Evolutionary conservation across 768 basidiomycete species (phyloP).

Genomic region (Auricularia auricula-judae): DNA sequence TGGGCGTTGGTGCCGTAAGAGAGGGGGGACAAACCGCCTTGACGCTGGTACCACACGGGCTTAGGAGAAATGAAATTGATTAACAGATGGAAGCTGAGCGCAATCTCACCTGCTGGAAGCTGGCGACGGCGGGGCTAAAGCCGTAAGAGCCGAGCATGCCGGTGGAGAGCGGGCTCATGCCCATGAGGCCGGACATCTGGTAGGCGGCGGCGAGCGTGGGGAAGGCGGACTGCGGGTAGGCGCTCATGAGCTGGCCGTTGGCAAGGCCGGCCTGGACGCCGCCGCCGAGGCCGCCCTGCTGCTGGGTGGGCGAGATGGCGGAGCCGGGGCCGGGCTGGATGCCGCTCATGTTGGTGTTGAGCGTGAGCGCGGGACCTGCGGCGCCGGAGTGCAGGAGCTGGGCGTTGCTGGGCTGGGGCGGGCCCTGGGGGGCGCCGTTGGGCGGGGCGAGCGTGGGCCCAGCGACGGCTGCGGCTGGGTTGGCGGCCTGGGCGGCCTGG

Average conservation of each 20-base stretch:
- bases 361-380: slow-evolving; percentile 31
- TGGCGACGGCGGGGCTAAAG: slow-evolving; percentile 59
- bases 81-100: background rate
- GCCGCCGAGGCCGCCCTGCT: slow-evolving; percentile 35
- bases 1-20: background rate
- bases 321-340: slow-evolving; percentile 6
- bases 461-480: slow-evolving; percentile 28
- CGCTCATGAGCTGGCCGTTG: background rate
- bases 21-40: slow-evolving; percentile 36
- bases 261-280: slow-evolving; percentile 34
- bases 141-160: slow-evolving; percentile 37
- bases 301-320: background rate
- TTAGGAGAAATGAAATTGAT: background rate
- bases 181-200: background rate
- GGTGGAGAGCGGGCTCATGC: background rate
- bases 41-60: slow-evolving; percentile 6
- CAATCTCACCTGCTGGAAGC: slow-evolving; percentile 49
- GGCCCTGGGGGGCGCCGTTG: slow-evolving; percentile 22
- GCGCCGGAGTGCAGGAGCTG: slow-evolving; percentile 4
- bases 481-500: slow-evolving; percentile 29
- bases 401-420: background rate
- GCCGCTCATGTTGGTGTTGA: slow-evolving; percentile 42
- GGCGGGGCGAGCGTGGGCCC: slow-evolving; percentile 61
- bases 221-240: background rate
- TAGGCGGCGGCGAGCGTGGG: background rate